Evolutionary conservation across 495 filamentous ascomycete species (phyloP).

Genomic region (Hypomontagnella monticulosa): DNA sequence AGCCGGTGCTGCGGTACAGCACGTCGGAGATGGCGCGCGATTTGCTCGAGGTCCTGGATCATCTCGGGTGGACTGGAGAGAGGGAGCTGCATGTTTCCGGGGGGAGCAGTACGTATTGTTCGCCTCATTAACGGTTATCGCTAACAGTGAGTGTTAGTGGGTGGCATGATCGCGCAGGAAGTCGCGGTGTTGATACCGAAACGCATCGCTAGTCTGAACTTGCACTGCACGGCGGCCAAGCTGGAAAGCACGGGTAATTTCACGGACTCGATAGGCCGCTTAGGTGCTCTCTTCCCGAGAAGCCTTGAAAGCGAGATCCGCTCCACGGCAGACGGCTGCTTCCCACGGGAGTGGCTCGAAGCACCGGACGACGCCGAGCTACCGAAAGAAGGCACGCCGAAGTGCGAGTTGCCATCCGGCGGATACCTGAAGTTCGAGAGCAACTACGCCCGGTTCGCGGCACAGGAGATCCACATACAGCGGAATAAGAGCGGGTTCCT

Average conservation of each 20-base stretch:
- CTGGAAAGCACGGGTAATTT: constrained; percentile 66
- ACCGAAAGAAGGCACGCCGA: constrained; percentile 30
- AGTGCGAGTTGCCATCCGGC: constrained; percentile 27
- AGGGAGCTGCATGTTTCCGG: constrained; percentile 73
- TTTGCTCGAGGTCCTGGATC: constrained; percentile 67
- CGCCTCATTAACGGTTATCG: neutral
- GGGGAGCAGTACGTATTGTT: constrained; percentile 54
- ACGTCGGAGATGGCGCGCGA: constrained; percentile 76
- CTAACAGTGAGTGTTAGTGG: too few relatives aligned
- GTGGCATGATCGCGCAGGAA: constrained; percentile 83
- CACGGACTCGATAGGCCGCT: constrained; percentile 45
- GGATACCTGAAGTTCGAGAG: constrained; percentile 64
- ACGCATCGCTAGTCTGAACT: constrained; percentile 67
- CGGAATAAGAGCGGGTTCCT: constrained; percentile 66
- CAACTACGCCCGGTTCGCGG: constrained; percentile 74
- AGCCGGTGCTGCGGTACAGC: constrained; percentile 68
- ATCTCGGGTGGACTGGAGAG: constrained; percentile 67
- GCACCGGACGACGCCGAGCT: constrained; percentile 61
- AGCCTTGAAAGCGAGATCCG: constrained; percentile 59
- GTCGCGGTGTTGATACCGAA: constrained; percentile 66
- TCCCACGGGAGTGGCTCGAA: constrained; percentile 65
- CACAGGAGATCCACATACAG: constrained; percentile 68
- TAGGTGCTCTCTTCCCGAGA: constrained; percentile 67
- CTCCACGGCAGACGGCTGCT: constrained; percentile 61
- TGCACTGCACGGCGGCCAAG: constrained; percentile 71